Evolutionary conservation across 768 basidiomycete species (phyloP).

Genomic region (Tremella fuciformis): DNA sequence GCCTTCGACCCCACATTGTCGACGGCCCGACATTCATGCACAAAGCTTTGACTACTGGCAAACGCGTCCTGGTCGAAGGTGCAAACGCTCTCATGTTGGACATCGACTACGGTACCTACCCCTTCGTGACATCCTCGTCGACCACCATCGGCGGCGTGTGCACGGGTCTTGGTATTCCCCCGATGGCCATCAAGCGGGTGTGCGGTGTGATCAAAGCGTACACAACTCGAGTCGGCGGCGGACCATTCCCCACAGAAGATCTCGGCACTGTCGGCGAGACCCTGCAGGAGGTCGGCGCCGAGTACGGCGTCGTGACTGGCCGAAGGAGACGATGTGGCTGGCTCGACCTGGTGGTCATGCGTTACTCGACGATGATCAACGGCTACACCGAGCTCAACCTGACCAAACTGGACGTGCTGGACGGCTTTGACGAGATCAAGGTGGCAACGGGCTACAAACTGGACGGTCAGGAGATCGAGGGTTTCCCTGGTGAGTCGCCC

Average conservation of each 20-base stretch:
- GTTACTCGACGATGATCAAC: constrained; percentile 88
- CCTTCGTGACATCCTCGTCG: constrained; percentile 91
- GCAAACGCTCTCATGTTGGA: constrained; percentile 99
- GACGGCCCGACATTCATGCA: constrained; percentile 86
- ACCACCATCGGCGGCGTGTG: constrained; percentile 93
- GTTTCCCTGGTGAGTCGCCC: constrained; percentile 74
- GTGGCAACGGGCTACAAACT: constrained; percentile 75
- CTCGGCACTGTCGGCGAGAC: constrained; percentile 80
- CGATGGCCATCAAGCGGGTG: constrained; percentile 75
- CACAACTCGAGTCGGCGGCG: constrained; percentile 96
- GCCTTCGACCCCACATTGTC: constrained; percentile 80
- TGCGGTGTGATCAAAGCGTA: constrained; percentile 98
- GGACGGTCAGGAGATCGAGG: constrained; percentile 70
- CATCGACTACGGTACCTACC: constrained; percentile 96
- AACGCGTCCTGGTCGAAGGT: constrained; percentile 87
- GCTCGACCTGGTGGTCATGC: constrained; percentile 94
- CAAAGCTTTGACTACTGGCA: constrained; percentile 68
- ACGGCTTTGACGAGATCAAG: constrained; percentile 79
- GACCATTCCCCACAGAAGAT: constrained; percentile 96
- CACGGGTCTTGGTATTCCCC: constrained; percentile 96
- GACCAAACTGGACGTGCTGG: constrained; percentile 93
- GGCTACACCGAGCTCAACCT: constrained; percentile 91
- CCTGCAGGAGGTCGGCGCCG: constrained; percentile 87
- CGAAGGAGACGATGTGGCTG: constrained; percentile 90
- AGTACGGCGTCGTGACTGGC: constrained; percentile 90